Base-by-base conservation (phyloP, 2,329 filamentous ascomycete species). In the Nemania abortiva region DNA sequence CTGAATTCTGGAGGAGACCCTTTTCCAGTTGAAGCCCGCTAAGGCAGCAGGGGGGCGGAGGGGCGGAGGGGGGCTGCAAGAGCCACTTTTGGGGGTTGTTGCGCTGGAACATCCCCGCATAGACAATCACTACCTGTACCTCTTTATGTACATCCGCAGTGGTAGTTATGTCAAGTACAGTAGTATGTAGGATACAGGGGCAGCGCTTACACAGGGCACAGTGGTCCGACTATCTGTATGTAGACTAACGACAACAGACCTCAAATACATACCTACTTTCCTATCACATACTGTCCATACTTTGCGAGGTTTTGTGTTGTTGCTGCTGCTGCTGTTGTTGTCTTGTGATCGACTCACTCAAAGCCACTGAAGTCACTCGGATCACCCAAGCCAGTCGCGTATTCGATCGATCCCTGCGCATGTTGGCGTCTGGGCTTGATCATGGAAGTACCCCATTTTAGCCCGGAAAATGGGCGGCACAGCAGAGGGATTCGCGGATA, bases 71-170 rank as follows among this genome's bases (percentile, higher is more conserved):
- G 39, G 34, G n/a, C 50, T 55, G 20, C 29, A 31, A 52, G 37
- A 58, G 52, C 53, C 34, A 52, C 42, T 52, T 18, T 39, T 56
- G 58, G 60, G 47, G 55, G 47, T n/a, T 54, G 66, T 24, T 69
- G 62, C 37, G 57, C 63, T 69, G 58, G 58, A 59, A 66, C 63
- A 4, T 62, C 66, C 66, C 66, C 66, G 63, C 66, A 69, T 68
- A 49, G n/a, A 52, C 49, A 20, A 24, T n/a, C n/a, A n/a, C n/a
- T 34, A 34, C 31, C 31, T 34, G 3, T 15, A 3, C 37, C 37
- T 42, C 6, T 11, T 22, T 2, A 15, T 20, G 45, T 49, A 49
- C 45, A 22, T n/a, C n/a, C n/a, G n/a, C n/a, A n/a, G n/a, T n/a
- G 45, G 31, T 9, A 34, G 31, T n/a, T 47, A 47, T 4, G 42